These are phyloP conservation scores for Pistacia vera DNA, from an alignment of 345 rosid species.

Conservation along the genomic window DNA sequence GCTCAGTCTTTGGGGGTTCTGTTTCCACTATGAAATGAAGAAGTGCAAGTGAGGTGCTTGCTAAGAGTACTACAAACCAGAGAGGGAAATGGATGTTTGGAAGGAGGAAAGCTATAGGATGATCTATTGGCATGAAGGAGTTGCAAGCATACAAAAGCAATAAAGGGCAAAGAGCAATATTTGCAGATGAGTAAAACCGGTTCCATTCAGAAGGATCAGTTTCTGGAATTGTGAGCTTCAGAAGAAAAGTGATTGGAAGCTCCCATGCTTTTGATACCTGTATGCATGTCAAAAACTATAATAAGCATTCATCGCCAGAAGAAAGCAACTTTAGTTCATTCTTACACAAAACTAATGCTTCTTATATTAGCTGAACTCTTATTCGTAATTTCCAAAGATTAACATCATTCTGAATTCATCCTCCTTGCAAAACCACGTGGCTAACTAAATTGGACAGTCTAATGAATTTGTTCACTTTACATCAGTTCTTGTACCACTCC, in stretches of 20 bases:
- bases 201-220: conserved; percentile 80
- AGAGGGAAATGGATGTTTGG: conserved; percentile 76
- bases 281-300: conserved; percentile 17
- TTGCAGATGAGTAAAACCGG: conserved; percentile 72
- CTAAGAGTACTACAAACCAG: conserved; percentile 71
- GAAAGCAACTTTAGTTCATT: background rate
- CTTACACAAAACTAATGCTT: background rate
- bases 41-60: conserved; percentile 68
- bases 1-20: conserved; percentile 87
- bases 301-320: background rate
- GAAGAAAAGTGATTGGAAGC: conserved; percentile 62
- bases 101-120: conserved; percentile 78
- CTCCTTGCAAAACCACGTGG: background rate
- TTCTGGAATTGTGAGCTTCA: conserved; percentile 84
- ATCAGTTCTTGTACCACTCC: background rate
- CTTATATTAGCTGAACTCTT: background rate
- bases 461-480: background rate
- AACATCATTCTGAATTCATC: background rate
- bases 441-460: background rate
- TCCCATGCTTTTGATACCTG: conserved; percentile 84
- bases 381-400: background rate
- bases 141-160: conserved; percentile 77
- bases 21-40: conserved; percentile 78
- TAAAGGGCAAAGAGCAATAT: conserved; percentile 80
- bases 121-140: conserved; percentile 76